phyloP scores from a whole-genome alignment of 1,284 basidiomycete species.

The Trichosporon asahii region DNA sequence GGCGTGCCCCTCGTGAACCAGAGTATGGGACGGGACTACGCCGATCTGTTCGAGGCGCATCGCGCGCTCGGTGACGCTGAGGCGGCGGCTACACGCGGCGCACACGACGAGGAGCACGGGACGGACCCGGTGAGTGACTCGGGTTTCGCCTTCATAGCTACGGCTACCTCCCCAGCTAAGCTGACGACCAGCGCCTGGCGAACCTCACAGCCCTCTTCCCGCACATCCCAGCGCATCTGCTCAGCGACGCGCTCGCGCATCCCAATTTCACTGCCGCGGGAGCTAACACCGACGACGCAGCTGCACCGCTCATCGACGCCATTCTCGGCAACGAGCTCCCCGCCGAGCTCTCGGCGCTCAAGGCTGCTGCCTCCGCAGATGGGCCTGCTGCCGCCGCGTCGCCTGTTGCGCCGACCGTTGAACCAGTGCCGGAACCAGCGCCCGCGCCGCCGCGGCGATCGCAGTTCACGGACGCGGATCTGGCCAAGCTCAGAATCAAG shows the following conservation, averaged over 20 bases:
- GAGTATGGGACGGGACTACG: slow-evolving; percentile 24
- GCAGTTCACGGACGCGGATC: slow-evolving; percentile 55
- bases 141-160: background rate
- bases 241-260: slow-evolving; percentile 46
- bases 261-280: slow-evolving; percentile 33
- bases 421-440: background rate
- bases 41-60: slow-evolving; percentile 19
- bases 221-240: slow-evolving; percentile 36
- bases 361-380: slow-evolving; percentile 18
- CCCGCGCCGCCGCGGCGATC: slow-evolving; percentile 1
- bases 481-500: slow-evolving; percentile 61
- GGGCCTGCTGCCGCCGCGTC: background rate
- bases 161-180: background rate
- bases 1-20: slow-evolving; percentile 23
- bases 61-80: slow-evolving; percentile 11
- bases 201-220: slow-evolving; percentile 43
- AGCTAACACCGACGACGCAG: slow-evolving; percentile 20
- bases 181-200: slow-evolving; percentile 31
- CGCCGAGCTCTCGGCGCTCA: slow-evolving; percentile 37
- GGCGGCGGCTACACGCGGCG: slow-evolving; percentile 12
- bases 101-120: slow-evolving; percentile 32
- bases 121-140: slow-evolving; percentile 17
- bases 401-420: background rate
- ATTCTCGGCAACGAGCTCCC: slow-evolving; percentile 44
- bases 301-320: slow-evolving; percentile 44